These are phyloP conservation scores for Nitzschia sp. DNA, from an alignment of 108 stramenopile species.

Conservation along the genomic window DNA sequence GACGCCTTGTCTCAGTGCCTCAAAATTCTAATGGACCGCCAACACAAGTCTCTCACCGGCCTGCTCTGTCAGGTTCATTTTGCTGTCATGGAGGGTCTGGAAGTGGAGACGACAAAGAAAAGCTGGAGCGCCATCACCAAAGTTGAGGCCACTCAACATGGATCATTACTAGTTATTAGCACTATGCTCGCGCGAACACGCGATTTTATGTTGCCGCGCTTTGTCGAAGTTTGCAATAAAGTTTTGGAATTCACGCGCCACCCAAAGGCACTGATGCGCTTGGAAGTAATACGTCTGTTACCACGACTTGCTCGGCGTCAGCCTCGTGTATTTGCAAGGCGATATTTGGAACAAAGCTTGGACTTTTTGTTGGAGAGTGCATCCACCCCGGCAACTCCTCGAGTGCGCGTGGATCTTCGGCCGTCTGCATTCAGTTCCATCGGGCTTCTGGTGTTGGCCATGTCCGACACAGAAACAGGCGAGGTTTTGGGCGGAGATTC, in stretches of 20 bases:
- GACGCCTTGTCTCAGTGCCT: slow-evolving; percentile 87
- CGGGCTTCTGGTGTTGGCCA: slow-evolving; percentile 85
- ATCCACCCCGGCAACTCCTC: slow-evolving; percentile 37
- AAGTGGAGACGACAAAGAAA: slow-evolving; percentile 32
- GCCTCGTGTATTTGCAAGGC: slow-evolving; percentile 84
- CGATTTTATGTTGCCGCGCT: slow-evolving; percentile 94
- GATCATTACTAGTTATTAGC: slow-evolving; percentile 84
- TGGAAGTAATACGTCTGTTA: slow-evolving; percentile 85
- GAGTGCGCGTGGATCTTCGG: slow-evolving; percentile 66
- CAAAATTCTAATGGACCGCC: slow-evolving; percentile 74
- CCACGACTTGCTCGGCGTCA: slow-evolving; percentile 85
- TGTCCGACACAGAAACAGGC: slow-evolving; percentile 73
- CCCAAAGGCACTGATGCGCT: slow-evolving; percentile 69
- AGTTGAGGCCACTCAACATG: slow-evolving; percentile 76
- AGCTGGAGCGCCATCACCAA: slow-evolving; percentile 21
- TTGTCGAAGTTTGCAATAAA: slow-evolving; percentile 84
- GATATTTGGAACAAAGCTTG: slow-evolving; percentile 76
- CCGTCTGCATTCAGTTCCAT: slow-evolving; percentile 83
- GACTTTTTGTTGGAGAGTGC: slow-evolving; percentile 75
- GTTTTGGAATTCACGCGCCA: slow-evolving; percentile 77
- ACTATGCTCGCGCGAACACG: slow-evolving; percentile 85
- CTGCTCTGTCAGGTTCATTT: slow-evolving; percentile 74
- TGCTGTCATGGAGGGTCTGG: slow-evolving; percentile 69
- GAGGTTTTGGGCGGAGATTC: slow-evolving; percentile 53
- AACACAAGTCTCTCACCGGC: slow-evolving; percentile 61